Evolutionary conservation across 1,284 basidiomycete genomes (phyloP).

Genomic region (Naganishia sp.): DNA sequence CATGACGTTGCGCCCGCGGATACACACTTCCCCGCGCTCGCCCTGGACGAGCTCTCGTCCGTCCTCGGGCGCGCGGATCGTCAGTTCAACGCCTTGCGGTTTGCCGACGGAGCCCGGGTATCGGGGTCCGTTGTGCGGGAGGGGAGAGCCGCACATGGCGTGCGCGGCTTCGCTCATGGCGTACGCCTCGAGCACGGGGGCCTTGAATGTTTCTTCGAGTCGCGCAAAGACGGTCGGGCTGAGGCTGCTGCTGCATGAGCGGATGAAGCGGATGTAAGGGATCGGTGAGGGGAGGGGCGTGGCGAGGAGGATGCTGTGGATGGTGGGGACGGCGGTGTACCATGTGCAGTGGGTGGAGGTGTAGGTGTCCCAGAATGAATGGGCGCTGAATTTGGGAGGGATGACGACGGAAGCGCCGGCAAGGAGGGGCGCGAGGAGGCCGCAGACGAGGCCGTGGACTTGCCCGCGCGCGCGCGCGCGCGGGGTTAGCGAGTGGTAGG

Average conservation of each 20-base stretch:
- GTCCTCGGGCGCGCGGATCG: slow-evolving; percentile 48
- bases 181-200: slow-evolving; percentile 58
- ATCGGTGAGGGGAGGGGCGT: slow-evolving; percentile 50
- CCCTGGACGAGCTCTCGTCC: slow-evolving; percentile 41
- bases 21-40: slow-evolving; percentile 56
- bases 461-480: no score
- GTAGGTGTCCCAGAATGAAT: slow-evolving; percentile 64
- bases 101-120: slow-evolving; percentile 57
- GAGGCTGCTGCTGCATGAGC: slow-evolving; percentile 57
- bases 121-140: slow-evolving; percentile 42
- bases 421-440: slow-evolving; percentile 63
- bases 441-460: slow-evolving; percentile 61
- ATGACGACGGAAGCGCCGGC: slow-evolving; percentile 64
- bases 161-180: slow-evolving; percentile 56
- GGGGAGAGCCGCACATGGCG: slow-evolving; percentile 51
- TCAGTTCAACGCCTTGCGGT: slow-evolving; percentile 56
- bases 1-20: slow-evolving; percentile 57
- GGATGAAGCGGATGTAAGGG: slow-evolving; percentile 57
- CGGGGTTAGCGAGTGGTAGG: background rate
- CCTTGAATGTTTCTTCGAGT: slow-evolving; percentile 56
- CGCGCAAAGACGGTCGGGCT: slow-evolving; percentile 54
- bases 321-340: slow-evolving; percentile 59
- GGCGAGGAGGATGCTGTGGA: slow-evolving; percentile 57
- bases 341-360: slow-evolving; percentile 58
- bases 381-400: slow-evolving; percentile 62